Evolutionary conservation across 139 green algal genomes (phyloP).

Genomic region (Tetraselmis striata): DNA sequence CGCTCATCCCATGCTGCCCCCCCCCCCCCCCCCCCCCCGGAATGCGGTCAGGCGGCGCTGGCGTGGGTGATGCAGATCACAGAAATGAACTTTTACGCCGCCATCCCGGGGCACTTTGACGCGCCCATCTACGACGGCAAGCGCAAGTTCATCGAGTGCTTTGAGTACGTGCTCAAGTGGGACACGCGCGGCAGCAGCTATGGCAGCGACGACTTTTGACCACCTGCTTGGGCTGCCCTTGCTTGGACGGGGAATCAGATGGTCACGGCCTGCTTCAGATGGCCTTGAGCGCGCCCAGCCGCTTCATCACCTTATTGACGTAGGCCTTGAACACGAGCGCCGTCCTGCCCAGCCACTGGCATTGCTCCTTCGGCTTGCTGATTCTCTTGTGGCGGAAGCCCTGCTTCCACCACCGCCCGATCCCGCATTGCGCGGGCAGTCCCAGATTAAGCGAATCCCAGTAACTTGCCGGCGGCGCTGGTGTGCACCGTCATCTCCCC

Average conservation of each 20-base stretch:
- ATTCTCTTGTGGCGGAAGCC: neutral
- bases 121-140: neutral
- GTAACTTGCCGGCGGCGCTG: neutral
- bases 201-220: no score
- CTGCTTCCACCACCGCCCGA: neutral
- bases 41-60: neutral
- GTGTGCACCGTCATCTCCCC: no score
- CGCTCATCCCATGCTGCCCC: neutral
- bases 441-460: no score
- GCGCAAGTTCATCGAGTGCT: neutral
- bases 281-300: neutral
- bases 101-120: neutral
- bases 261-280: no score
- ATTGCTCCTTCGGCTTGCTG: neutral
- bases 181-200: neutral
- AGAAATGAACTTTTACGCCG: neutral
- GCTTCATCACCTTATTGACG: neutral
- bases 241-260: no score
- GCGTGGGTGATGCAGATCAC: neutral
- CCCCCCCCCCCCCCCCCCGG: no score
- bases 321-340: neutral
- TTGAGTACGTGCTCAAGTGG: neutral
- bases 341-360: neutral
- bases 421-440: neutral
- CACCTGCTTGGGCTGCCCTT: no score